Evolutionary conservation across 202 grass and related monocot species (phyloP).

Genomic region (Schoenoplectus triqueter): DNA sequence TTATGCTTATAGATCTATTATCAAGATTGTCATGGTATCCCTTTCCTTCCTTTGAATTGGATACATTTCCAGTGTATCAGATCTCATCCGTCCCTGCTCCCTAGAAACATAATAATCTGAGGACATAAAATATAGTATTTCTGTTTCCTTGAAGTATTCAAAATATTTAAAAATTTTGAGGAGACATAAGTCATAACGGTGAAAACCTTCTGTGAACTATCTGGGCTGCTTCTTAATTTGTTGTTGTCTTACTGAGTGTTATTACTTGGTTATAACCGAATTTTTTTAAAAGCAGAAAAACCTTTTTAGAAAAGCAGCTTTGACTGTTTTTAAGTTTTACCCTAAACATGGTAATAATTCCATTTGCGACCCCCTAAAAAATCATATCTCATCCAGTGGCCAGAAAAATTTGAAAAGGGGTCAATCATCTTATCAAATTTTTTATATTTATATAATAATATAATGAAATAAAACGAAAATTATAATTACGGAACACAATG

Average conservation of each 20-base stretch:
- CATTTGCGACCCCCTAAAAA: background rate
- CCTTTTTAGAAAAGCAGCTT: slow-evolving; percentile 7
- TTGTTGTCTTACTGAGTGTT: background rate
- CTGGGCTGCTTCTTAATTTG: background rate
- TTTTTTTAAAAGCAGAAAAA: slow-evolving; percentile 3
- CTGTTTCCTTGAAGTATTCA: slow-evolving; percentile 3
- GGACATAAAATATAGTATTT: slow-evolving; percentile 13
- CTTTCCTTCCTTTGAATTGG: too few species aligned
- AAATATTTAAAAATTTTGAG: background rate
- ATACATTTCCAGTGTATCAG: too few species aligned
- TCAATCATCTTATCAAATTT: too few species aligned
- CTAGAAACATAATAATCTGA: background rate
- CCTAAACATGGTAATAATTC: slow-evolving; percentile 7
- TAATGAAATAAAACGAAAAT: too few species aligned
- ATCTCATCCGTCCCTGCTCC: too few species aligned
- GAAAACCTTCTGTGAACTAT: background rate
- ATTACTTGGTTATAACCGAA: background rate
- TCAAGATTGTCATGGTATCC: too few species aligned
- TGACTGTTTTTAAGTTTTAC: background rate
- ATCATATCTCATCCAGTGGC: too few species aligned
- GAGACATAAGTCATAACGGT: slow-evolving; percentile 11
- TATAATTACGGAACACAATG: too few species aligned
- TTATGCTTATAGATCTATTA: too few species aligned
- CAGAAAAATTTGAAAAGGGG: too few species aligned
- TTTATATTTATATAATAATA: too few species aligned